phyloP scores from a whole-genome alignment of 2,329 filamentous ascomycete species.

The Lachnellula suecica region DNA sequence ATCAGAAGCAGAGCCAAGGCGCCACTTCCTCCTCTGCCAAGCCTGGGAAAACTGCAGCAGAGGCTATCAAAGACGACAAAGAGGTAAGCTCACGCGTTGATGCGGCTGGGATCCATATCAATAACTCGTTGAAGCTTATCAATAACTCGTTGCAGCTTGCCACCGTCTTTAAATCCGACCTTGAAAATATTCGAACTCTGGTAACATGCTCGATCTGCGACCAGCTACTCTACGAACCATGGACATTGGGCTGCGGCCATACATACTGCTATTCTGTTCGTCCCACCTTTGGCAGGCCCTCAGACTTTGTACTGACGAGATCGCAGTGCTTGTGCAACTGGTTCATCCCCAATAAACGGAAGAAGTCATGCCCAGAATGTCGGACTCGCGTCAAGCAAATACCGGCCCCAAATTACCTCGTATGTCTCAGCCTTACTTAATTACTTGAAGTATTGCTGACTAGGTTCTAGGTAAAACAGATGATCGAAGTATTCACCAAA shows the following conservation, averaged over 20 bases:
- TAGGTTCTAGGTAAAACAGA: conserved; percentile 54
- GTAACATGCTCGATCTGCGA: conserved; percentile 70
- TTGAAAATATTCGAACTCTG: conserved; percentile 58
- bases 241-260: conserved; percentile 66
- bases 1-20: conserved; percentile 3
- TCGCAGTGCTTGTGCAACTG: conserved; percentile 35
- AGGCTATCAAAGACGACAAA: conserved; percentile 6
- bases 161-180: conserved; percentile 42
- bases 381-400: conserved; percentile 55
- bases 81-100: conserved; percentile 13
- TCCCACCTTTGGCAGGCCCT: conserved; percentile 5
- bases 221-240: conserved; percentile 67
- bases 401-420: conserved; percentile 64
- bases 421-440: conserved; percentile 34
- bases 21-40: conserved; percentile 4
- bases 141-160: conserved; percentile 23
- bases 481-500: conserved; percentile 61
- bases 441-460: conserved; percentile 1
- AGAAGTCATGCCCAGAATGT: conserved; percentile 70
- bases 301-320: conserved; percentile 15
- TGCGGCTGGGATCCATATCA: not conserved
- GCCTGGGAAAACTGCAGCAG: not conserved
- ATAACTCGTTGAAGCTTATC: conserved; percentile 10
- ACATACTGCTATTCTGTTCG: conserved; percentile 69
- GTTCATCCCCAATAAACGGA: conserved; percentile 43